Evolutionary conservation across 495 filamentous ascomycete genomes (phyloP).

Genomic region (Neurospora discreta): DNA sequence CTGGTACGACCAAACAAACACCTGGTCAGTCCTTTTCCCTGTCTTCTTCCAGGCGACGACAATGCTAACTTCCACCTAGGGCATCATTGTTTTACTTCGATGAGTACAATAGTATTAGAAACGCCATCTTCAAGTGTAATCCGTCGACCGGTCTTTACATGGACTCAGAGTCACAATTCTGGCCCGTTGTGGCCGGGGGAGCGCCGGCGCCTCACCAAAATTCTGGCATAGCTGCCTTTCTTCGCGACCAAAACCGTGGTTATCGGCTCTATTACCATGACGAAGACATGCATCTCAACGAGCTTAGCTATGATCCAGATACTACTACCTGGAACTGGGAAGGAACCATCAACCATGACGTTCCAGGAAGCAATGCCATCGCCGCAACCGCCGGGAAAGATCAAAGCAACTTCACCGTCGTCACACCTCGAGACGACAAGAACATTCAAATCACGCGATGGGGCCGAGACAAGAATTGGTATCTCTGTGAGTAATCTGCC

Average conservation of each 20-base stretch:
- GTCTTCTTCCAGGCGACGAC: background rate
- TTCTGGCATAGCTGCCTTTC: slow-evolving; percentile 18
- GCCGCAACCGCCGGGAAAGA: slow-evolving; percentile 13
- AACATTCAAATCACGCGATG: slow-evolving; percentile 18
- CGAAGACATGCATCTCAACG: slow-evolving; percentile 14
- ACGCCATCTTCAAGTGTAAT: slow-evolving; percentile 22
- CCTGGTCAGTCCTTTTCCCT: slow-evolving; percentile 8
- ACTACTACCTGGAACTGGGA: slow-evolving; percentile 11
- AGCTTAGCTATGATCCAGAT: slow-evolving; percentile 15
- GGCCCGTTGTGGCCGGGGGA: slow-evolving; percentile 12
- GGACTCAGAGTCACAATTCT: slow-evolving; percentile 3
- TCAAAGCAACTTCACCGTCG: slow-evolving; percentile 23
- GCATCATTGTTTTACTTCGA: slow-evolving; percentile 25
- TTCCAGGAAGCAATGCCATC: slow-evolving; percentile 13
- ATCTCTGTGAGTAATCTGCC: slow-evolving; percentile 12
- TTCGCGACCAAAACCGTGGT: slow-evolving; percentile 18
- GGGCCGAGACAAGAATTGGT: slow-evolving; percentile 15
- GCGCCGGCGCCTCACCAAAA: slow-evolving; percentile 12
- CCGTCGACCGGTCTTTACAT: slow-evolving; percentile 17
- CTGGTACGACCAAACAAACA: slow-evolving; percentile 13
- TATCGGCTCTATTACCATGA: slow-evolving; percentile 30
- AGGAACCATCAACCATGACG: slow-evolving; percentile 18
- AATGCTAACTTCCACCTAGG: slow-evolving; percentile 3
- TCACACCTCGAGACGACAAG: slow-evolving; percentile 13
- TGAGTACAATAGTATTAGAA: slow-evolving; percentile 12